phyloP scores from a whole-genome alignment of 2,329 filamentous ascomycete genomes.

The Paraphoma chrysanthemicola region DNA sequence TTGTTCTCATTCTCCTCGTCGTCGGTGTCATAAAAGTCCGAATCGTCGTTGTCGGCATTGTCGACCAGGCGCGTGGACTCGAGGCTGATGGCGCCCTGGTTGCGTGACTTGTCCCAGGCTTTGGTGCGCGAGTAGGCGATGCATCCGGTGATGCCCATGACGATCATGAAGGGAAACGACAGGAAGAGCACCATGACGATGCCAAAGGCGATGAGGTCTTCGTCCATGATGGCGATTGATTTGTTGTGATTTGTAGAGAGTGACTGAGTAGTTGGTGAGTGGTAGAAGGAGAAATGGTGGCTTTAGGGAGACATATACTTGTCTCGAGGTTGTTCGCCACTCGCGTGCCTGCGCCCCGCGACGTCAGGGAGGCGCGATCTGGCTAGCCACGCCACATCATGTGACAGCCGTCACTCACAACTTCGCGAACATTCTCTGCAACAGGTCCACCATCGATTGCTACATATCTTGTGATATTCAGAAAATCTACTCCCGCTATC shows the following conservation, averaged over 20 bases:
- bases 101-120: constrained; percentile 39
- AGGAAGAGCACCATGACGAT: constrained; percentile 33
- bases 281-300: background rate
- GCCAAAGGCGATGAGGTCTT: constrained; percentile 35
- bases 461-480: too few relatives aligned
- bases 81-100: constrained; percentile 27
- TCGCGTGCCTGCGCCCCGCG: background rate
- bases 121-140: constrained; percentile 41
- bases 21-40: constrained; percentile 40
- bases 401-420: background rate
- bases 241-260: background rate
- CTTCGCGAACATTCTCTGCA: background rate
- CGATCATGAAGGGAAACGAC: constrained; percentile 28
- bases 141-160: constrained; percentile 30
- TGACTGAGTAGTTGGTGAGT: background rate
- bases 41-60: constrained; percentile 27
- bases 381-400: background rate
- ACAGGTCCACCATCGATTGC: background rate
- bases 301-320: background rate
- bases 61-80: constrained; percentile 24
- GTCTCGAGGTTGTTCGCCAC: background rate
- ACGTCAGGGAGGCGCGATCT: background rate
- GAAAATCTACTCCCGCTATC: too few relatives aligned
- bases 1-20: constrained; percentile 37
- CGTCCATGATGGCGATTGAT: constrained; percentile 28